Evolutionary conservation across 768 basidiomycete genomes (phyloP), one percentile per base, ranked within the genome.

Genomic region (Trametes punicea): DNA sequence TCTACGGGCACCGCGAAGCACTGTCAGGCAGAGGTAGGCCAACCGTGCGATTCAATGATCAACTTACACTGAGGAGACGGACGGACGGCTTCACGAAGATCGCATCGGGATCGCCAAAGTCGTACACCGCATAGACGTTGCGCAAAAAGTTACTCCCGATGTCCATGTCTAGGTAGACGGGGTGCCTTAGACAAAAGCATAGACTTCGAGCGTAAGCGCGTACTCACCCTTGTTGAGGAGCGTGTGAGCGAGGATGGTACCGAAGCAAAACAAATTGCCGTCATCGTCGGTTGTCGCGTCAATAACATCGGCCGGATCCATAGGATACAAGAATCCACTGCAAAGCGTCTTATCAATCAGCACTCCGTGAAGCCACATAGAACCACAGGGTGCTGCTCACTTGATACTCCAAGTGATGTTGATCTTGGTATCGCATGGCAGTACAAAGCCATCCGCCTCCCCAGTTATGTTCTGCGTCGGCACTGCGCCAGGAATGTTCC

Each of bases 71-170:
- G 4, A 50, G 38, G 16, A 50, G 49, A 9, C 36, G 36, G 3
- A 27, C 36, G 25, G 25, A 9, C 6, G 25, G 36, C 25, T 42
- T n/a, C 7, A 51, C 29, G 23, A 15, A 21, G 44, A 50, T 16
- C 21, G 30, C n/a, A 18, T 27, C 25, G 2, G 41, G 44, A 39
- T 33, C 38, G 10, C 64, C 64, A 23, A 59, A 63, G 39, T 63
- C 54, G 48, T 51, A 65, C 2, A 65, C n/a, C 15, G 52, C 25
- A 49, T 65, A 65, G 3, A 52, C 51, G 51, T 63, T 65, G 15
- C 64, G 46, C 45, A 65, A 16, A 51, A 65, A 65, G 2, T 56
- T 27, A 47, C 56, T 57, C 1, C 64, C 64, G 4, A 65, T 31
- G 7, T 63, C 25, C n/a, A 56, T 51, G 36, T 63, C 62, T 57